Evolutionary conservation across 345 rosid species (phyloP), one percentile per base, ranked within the genome.

Genomic region (Geranium rotundifolium): DNA sequence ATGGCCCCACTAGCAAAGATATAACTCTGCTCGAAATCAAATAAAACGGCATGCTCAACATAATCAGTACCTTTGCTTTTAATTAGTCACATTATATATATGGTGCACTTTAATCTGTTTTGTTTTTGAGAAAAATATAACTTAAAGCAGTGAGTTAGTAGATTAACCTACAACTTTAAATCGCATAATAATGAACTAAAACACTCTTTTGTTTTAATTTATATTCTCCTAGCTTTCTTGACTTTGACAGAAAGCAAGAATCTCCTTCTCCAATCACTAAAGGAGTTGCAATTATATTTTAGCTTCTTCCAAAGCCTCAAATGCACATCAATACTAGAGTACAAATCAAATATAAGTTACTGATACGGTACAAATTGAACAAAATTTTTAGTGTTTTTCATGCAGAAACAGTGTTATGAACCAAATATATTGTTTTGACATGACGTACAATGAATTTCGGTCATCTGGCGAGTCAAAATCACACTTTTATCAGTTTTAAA

Each of bases 241-340:
- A 30, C 81, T 74, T 77, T 67, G 19, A 56, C 61, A 29, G 70
- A 66, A 74, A 69, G 81, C 76, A 71, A 69, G 68, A 73, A 65
- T 74, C 60, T 60, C 68, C 65, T 66, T 66, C 63, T 66, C 73
- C 65, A 68, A 66, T 74, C 67, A 67, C 61, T 46, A n/a, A 58
- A 49, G 49, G 4, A 39, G 17, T 54, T 52, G 9, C 62, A 29
- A 39, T 49, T 4, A 46, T 52, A 46, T 8, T 50, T 49, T 57
- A 57, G 19, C 69, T 37, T 37, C 59, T 29, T 56, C 56, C 18
- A 23, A 41, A 19, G 17, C 61, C 65, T 69, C 63, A 57, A 60
- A 68, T 63, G 34, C 57, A 59, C 61, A 20, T 5, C 62, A 6
- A 37, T 5, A 3, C n/a, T n/a, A 37, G 0, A 10, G 12, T 37